Evolutionary conservation across 805 yeast species (phyloP).

Genomic region (Maudiozyma saulgeensis): DNA sequence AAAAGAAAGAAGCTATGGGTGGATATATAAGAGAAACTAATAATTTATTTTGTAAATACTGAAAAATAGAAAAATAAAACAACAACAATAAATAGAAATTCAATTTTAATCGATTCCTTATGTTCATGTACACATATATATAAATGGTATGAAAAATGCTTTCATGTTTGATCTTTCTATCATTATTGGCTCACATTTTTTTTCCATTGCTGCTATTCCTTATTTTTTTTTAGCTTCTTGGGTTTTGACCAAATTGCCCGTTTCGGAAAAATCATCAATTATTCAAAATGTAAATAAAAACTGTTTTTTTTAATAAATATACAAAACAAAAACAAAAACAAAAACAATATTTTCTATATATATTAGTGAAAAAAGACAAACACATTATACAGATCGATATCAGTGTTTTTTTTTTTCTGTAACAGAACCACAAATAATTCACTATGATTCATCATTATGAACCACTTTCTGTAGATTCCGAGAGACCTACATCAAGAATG

Average conservation of each 20-base stretch:
- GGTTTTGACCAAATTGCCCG: background rate
- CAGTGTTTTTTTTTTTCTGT: background rate
- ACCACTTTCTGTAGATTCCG: background rate
- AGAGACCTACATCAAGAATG: background rate
- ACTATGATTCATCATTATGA: too few species aligned
- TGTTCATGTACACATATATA: too few species aligned
- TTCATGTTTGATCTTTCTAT: background rate
- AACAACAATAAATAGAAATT: too few species aligned
- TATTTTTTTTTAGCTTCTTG: background rate
- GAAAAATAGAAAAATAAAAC: background rate
- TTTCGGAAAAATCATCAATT: conserved; percentile 1
- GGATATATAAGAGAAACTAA: background rate
- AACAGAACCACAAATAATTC: too few species aligned
- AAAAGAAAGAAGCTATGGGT: too few species aligned
- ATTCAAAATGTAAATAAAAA: background rate
- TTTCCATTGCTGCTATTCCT: background rate
- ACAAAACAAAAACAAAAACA: background rate
- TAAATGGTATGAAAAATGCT: too few species aligned
- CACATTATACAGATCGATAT: too few species aligned
- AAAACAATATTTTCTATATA: background rate
- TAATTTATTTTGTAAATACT: too few species aligned
- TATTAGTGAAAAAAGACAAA: background rate
- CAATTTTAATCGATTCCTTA: too few species aligned
- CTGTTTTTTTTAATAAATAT: background rate
- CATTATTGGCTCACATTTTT: background rate